Evolutionary conservation across 2,329 filamentous ascomycete species (phyloP).

Genomic region (Plenodomus tracheiphilus): DNA sequence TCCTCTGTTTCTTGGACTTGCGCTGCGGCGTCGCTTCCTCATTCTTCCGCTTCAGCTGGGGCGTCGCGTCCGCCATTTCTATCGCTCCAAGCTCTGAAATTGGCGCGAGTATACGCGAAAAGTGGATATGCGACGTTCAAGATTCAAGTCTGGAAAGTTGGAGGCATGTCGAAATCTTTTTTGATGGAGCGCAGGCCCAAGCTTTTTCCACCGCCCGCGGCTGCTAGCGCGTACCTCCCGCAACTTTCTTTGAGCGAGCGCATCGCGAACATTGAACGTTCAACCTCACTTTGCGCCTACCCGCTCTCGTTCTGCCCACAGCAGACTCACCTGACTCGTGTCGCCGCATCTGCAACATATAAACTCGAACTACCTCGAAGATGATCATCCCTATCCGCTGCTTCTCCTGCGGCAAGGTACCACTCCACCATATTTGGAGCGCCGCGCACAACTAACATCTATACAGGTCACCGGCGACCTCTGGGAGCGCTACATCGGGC

Average conservation of each 20-base stretch:
- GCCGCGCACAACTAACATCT: constrained; percentile 28
- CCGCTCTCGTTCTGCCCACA: neutral
- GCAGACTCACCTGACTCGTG: neutral
- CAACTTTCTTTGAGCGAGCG: constrained; percentile 42
- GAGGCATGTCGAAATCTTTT: constrained; percentile 19
- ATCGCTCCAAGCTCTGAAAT: neutral
- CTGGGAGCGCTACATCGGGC: constrained; percentile 91
- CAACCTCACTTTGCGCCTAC: constrained; percentile 5
- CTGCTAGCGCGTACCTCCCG: constrained; percentile 21
- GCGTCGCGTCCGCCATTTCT: constrained; percentile 30
- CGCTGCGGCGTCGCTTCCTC: constrained; percentile 33
- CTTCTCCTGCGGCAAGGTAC: constrained; percentile 98
- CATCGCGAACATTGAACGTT: constrained; percentile 19
- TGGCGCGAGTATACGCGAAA: constrained; percentile 2
- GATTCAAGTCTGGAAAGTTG: neutral
- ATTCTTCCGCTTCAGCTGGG: constrained; percentile 37
- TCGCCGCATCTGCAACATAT: constrained; percentile 1
- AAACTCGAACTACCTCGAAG: constrained; percentile 43
- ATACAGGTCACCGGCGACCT: constrained; percentile 90
- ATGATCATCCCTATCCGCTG: constrained; percentile 99
- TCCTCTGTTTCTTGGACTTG: constrained; percentile 34
- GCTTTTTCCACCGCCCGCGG: constrained; percentile 37
- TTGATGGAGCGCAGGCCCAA: constrained; percentile 31
- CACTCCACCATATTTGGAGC: constrained; percentile 13
- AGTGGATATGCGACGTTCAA: constrained; percentile 4